Evolutionary conservation across 768 basidiomycete genomes (phyloP).

Genomic region (Hericium erinaceus): DNA sequence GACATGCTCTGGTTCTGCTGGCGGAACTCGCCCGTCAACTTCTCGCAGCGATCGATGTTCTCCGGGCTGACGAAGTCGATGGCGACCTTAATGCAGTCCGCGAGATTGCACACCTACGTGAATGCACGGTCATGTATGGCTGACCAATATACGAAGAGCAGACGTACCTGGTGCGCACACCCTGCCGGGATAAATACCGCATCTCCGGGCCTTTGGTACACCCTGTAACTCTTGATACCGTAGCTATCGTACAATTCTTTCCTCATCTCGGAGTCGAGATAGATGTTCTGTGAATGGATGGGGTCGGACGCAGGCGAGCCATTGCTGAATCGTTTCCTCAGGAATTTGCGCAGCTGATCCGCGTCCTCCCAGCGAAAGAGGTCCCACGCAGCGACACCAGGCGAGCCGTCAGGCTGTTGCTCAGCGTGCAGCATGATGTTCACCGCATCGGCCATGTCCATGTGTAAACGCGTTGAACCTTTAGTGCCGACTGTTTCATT

Average conservation of each 20-base stretch:
- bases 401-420: slow-evolving; percentile 42
- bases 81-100: slow-evolving; percentile 95
- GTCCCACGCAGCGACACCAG: slow-evolving; percentile 88
- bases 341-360: slow-evolving; percentile 64
- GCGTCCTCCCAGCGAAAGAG: slow-evolving; percentile 79
- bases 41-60: slow-evolving; percentile 80
- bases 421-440: slow-evolving; percentile 80
- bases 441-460: slow-evolving; percentile 86
- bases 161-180: slow-evolving; percentile 76
- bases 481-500: slow-evolving; percentile 51
- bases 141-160: background rate
- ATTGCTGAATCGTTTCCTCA: slow-evolving; percentile 50
- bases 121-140: background rate
- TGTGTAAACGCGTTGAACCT: slow-evolving; percentile 79
- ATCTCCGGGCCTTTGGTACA: slow-evolving; percentile 88
- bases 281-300: slow-evolving; percentile 86
- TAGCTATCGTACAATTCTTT: slow-evolving; percentile 55
- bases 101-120: slow-evolving; percentile 74
- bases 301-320: slow-evolving; percentile 60
- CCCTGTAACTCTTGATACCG: slow-evolving; percentile 69
- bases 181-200: slow-evolving; percentile 95
- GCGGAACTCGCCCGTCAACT: slow-evolving; percentile 81
- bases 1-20: slow-evolving; percentile 79
- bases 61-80: slow-evolving; percentile 93
- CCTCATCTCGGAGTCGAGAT: slow-evolving; percentile 63